Percentiles rank a stretch among this genome's conserved stretches.
Evolutionary conservation across 345 rosid genomes (phyloP).

Genomic region (Sisymbrium irio): DNA sequence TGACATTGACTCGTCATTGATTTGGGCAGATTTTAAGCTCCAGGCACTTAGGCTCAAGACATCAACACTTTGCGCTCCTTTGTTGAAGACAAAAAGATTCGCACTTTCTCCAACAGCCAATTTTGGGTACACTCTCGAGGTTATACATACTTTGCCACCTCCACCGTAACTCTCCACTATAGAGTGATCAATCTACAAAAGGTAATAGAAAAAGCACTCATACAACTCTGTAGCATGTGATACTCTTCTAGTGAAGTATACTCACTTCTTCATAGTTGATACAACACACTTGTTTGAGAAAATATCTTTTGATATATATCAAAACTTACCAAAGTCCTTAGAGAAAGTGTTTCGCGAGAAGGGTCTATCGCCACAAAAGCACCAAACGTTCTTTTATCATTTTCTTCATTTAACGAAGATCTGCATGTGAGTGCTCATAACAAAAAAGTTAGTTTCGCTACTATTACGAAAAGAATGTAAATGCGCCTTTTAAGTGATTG

Average conservation of each 20-base stretch:
- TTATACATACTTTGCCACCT: slow-evolving; percentile 48
- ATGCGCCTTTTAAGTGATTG: not conserved
- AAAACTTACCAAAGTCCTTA: slow-evolving; percentile 40
- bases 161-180: slow-evolving; percentile 63
- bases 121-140: slow-evolving; percentile 58
- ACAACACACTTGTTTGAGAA: not conserved
- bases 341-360: slow-evolving; percentile 39
- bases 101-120: slow-evolving; percentile 38
- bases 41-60: slow-evolving; percentile 37
- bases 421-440: slow-evolving; percentile 21
- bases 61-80: slow-evolving; percentile 37
- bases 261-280: not conserved
- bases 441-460: not conserved
- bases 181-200: slow-evolving; percentile 47
- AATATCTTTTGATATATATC: not conserved
- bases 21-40: slow-evolving; percentile 42
- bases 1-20: slow-evolving; percentile 12
- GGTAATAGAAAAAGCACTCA: not conserved
- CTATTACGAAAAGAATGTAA: not conserved
- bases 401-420: slow-evolving; percentile 44
- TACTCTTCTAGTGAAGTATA: not conserved
- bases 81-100: slow-evolving; percentile 39
- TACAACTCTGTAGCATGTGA: not conserved
- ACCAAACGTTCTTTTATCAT: slow-evolving; percentile 53
- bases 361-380: slow-evolving; percentile 53